Base-by-base conservation (phyloP, 768 basidiomycete species). In the Podaxis mareebaensis region DNA sequence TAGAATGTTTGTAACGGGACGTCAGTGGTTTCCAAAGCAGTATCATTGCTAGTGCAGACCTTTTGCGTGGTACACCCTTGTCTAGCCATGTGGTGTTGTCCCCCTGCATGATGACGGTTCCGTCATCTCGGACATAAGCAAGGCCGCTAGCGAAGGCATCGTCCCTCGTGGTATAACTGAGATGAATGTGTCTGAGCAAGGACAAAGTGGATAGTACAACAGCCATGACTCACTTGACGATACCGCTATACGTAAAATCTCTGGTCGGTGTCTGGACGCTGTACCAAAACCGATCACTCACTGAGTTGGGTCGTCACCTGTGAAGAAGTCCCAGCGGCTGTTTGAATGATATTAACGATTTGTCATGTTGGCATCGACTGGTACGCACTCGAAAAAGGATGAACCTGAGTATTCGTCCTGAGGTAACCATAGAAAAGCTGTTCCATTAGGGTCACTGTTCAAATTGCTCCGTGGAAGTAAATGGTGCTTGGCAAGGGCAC, bases 31-130 rank as follows among this genome's bases (percentile, higher is more conserved):
- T 3, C 24, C 30, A 33, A 12, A 52, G 5, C 15, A 15, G 11
- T 7, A 10, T 4, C 20, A 5, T 40, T 20, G 20, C 8, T 13
- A 36, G 30, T 26, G 38, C 71, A 46, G 54, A 88, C 91, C 91
- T 92, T 65, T 81, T 78, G 51, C 91, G 81, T 65, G 81, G 79
- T 60, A 80, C 76, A 28, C 89, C 89, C 39, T 75, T 54, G 6
- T 77, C 66, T 24, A 93, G 73, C 75, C 73, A 76, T 15, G 81
- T 87, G 1, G 83, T 87, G 69, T 91, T 79, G 65, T 93, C 91
- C 12, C 89, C 90, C 70, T 87, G 85, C 90, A 93, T 93, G 20
- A 91, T 80, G 39, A 90, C 87, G 33, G 79, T 81, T 40, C 82
- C 83, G 70, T 87, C 78, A 22, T 79, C 78, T 12, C 82, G 76